These are phyloP conservation scores for Phytomonas sp. DNA, from an alignment of 208 protist species.

Conservation along the genomic window DNA sequence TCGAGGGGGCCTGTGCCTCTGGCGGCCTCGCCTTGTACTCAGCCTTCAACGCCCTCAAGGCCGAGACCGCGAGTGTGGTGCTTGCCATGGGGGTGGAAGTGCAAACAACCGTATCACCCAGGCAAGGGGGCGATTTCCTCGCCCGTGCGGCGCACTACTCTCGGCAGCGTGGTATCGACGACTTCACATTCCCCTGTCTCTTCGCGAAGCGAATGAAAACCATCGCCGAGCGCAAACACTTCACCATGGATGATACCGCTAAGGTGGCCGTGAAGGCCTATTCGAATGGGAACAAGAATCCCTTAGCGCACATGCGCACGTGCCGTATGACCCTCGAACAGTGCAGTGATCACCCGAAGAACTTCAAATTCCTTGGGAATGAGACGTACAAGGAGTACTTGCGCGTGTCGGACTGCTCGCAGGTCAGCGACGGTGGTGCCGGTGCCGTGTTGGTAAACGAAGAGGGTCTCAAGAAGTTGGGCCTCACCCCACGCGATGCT, in stretches of 20 bases:
- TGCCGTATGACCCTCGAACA: conserved; percentile 64
- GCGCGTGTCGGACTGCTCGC: conserved; percentile 78
- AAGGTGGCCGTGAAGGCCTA: conserved; percentile 85
- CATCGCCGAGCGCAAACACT: conserved; percentile 59
- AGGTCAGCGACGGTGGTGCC: conserved; percentile 87
- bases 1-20: conserved; percentile 88
- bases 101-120: conserved; percentile 74
- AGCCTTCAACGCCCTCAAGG: conserved; percentile 42
- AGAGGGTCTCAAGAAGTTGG: conserved; percentile 72
- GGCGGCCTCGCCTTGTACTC: conserved; percentile 72
- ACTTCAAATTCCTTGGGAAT: conserved; percentile 80
- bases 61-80: conserved; percentile 53
- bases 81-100: conserved; percentile 85
- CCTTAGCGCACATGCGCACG: conserved; percentile 85
- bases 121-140: conserved; percentile 83
- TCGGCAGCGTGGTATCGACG: conserved; percentile 79
- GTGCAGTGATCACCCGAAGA: conserved; percentile 44
- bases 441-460: conserved; percentile 77
- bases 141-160: conserved; percentile 83
- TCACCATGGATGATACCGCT: conserved; percentile 84
- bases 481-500: conserved; percentile 43
- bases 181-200: conserved; percentile 91
- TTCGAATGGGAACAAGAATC: conserved; percentile 82
- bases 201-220: conserved; percentile 84
- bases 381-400: conserved; percentile 78